These are phyloP conservation scores for Debaryomyces sp. DNA, from an alignment of 1,139 yeast genomes.

Conservation along the genomic window DNA sequence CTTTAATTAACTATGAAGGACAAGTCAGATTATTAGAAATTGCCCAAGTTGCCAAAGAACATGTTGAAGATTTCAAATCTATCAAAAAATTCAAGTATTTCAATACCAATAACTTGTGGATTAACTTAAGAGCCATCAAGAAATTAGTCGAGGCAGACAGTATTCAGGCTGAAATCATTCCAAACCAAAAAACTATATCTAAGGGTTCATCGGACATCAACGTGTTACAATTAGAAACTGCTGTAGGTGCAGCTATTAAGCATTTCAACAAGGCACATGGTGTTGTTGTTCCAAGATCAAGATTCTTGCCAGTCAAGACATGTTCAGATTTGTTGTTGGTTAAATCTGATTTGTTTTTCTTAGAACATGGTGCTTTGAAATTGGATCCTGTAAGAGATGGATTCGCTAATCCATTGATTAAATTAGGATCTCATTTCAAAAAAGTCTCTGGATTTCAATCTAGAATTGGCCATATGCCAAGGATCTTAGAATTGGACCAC, in stretches of 20 bases:
- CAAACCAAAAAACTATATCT: slow-evolving; percentile 83
- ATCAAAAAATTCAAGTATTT: slow-evolving; percentile 97
- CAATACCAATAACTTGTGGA: slow-evolving; percentile 98
- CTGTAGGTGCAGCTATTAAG: slow-evolving; percentile 98
- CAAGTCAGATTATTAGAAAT: slow-evolving; percentile 93
- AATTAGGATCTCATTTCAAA: slow-evolving; percentile 94
- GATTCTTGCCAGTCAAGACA: slow-evolving; percentile 97
- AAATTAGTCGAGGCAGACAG: slow-evolving; percentile 85
- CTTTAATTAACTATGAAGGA: slow-evolving; percentile 94
- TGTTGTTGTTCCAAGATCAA: slow-evolving; percentile 95
- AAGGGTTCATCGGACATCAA: slow-evolving; percentile 77
- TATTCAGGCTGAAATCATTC: slow-evolving; percentile 90
- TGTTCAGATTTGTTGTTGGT: slow-evolving; percentile 93
- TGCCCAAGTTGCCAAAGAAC: slow-evolving; percentile 99
- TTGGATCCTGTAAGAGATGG: slow-evolving; percentile 88
- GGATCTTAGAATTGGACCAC: slow-evolving; percentile 92
- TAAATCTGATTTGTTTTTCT: slow-evolving; percentile 90
- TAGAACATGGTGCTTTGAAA: slow-evolving; percentile 89
- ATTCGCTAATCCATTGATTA: slow-evolving; percentile 85
- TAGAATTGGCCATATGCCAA: slow-evolving; percentile 95
- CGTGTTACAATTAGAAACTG: slow-evolving; percentile 95
- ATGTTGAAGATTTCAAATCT: slow-evolving; percentile 96
- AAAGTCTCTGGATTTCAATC: slow-evolving; percentile 90
- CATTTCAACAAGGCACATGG: slow-evolving; percentile 96
- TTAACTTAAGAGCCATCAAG: slow-evolving; percentile 91